Base-by-base conservation (phyloP, 108 stramenopile species). In the Skeletonema costatum region DNA sequence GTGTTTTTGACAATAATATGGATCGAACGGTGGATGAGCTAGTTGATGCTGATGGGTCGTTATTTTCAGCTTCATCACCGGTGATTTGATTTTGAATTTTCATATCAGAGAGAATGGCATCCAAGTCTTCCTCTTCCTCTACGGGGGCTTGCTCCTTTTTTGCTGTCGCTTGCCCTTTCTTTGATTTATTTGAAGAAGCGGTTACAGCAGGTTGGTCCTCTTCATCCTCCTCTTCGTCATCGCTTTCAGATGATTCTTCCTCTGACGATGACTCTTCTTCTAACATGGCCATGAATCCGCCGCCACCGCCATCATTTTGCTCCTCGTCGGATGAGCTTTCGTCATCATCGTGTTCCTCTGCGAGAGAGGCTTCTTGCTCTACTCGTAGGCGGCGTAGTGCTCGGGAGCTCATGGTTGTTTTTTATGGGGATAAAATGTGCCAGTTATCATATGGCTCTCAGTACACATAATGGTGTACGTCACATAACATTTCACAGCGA, bases 321-420 rank as follows among this genome's bases (percentile, higher is more conserved):
- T 67, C 56, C 30, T 42, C 73, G 4, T 64, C 29, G 32, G 46
- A 59, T 33, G 31, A 33, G 16, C 72, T 53, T 44, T 73, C 78
- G 14, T 87, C 86, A n/a, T 74, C 76, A 50, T 44, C 25, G 4
- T 53, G 17, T 12, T 65, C 60, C 4, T 42, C 39, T 58, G 17
- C 32, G 2, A 58, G 46, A 8, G 63, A 64, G n/a, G 53, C 75
- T 31, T 87, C 77, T 21, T 84, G 62, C 51, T 91, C 90, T 62
- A 86, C 80, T 62, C 93, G 81, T 25, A 94, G 81, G 30, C 85
- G 82, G 7, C 86, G 81, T 32, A 92, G 68, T 19, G 84, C 88
- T 75, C 93, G 78, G 11, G 87, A 81, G 70, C 93, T 94, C 93
- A 94, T 93, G 53, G 46, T 50, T 29, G n/a, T 21, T 21, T 36